A percentile compares a stretch with the other conserved stretches of the same genome.
Conservation (phyloP, 1,139 yeast genomes). For the Taiozyma onychis region DNA sequence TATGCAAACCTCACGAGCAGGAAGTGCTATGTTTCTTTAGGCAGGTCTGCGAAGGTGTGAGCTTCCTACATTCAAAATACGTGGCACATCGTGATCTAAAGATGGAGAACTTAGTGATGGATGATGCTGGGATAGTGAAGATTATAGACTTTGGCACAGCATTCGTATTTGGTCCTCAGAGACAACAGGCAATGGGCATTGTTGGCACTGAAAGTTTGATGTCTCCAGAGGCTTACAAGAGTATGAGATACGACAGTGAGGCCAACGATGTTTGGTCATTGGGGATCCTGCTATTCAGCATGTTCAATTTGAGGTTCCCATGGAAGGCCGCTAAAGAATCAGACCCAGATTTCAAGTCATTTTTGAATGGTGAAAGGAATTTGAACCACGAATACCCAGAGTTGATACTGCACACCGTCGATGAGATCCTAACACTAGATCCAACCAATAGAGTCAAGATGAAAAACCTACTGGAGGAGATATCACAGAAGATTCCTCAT, state of each 20-base stretch:
- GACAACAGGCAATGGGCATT: conserved; percentile 36
- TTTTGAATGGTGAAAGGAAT: not conserved
- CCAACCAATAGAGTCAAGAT: conserved; percentile 8
- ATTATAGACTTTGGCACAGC: conserved; percentile 65
- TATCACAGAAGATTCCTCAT: not conserved
- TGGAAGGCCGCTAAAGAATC: conserved; percentile 79
- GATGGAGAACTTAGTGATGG: conserved; percentile 65
- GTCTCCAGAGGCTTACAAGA: conserved; percentile 58
- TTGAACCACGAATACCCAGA: conserved; percentile 8
- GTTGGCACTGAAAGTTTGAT: conserved; percentile 66
- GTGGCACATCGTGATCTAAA: conserved; percentile 73
- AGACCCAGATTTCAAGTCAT: conserved; percentile 63
- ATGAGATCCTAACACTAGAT: conserved; percentile 6
- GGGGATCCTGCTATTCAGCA: conserved; percentile 37
- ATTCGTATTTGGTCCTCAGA: conserved; percentile 38
- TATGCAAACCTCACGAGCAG: conserved; percentile 8
- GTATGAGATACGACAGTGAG: conserved; percentile 52
- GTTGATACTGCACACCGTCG: conserved; percentile 1
- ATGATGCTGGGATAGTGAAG: conserved; percentile 60
- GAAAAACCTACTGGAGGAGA: conserved; percentile 1
- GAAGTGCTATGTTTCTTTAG: conserved; percentile 39
- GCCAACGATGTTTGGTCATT: conserved; percentile 65
- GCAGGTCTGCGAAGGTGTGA: conserved; percentile 53
- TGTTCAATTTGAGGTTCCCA: conserved; percentile 51
- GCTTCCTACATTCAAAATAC: conserved; percentile 55